A percentile compares a stretch with the other conserved stretches of the same genome.
Conservation (phyloP, 1,139 yeast species). For the Suhomyces terraborum region DNA sequence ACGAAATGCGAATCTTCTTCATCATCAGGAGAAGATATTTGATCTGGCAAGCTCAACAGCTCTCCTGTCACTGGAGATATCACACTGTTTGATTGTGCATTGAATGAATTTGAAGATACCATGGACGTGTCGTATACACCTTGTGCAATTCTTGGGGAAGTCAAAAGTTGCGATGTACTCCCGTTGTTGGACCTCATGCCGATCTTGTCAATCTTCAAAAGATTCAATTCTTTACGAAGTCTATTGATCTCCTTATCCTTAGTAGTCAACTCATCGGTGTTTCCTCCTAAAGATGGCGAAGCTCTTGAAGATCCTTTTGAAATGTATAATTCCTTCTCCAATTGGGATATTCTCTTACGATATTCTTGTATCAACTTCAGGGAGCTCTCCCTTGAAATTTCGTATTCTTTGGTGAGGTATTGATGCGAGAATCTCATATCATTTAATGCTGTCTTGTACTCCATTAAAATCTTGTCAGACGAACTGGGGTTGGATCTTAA, state of each 20-base stretch:
- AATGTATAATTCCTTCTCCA: conserved; percentile 43
- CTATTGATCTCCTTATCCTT: conserved; percentile 49
- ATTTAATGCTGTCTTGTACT: conserved; percentile 56
- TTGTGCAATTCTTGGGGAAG: conserved; percentile 17
- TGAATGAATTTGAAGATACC: conserved; percentile 16
- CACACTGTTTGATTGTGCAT: conserved; percentile 12
- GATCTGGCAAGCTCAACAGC: conserved; percentile 14
- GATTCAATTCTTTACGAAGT: conserved; percentile 49
- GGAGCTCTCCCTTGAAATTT: conserved; percentile 55
- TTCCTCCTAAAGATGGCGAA: conserved; percentile 1
- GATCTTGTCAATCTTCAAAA: conserved; percentile 51
- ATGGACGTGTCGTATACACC: conserved; percentile 11
- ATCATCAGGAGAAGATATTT: conserved; percentile 17
- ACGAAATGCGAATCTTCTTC: conserved; percentile 22
- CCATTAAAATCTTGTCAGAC: conserved; percentile 35
- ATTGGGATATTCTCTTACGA: conserved; percentile 43
- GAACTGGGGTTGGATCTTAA: conserved; percentile 19
- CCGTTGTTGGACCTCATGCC: conserved; percentile 29
- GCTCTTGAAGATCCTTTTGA: conserved; percentile 4
- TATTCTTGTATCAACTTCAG: conserved; percentile 50
- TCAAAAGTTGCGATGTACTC: conserved; percentile 8
- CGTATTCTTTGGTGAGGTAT: conserved; percentile 61
- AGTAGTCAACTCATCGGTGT: conserved; percentile 25
- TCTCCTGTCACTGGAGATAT: conserved; percentile 34
- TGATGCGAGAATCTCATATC: conserved; percentile 67